Evolutionary conservation across 2,329 filamentous ascomycete genomes (phyloP).

Genomic region (Aspergillus fijiensis): DNA sequence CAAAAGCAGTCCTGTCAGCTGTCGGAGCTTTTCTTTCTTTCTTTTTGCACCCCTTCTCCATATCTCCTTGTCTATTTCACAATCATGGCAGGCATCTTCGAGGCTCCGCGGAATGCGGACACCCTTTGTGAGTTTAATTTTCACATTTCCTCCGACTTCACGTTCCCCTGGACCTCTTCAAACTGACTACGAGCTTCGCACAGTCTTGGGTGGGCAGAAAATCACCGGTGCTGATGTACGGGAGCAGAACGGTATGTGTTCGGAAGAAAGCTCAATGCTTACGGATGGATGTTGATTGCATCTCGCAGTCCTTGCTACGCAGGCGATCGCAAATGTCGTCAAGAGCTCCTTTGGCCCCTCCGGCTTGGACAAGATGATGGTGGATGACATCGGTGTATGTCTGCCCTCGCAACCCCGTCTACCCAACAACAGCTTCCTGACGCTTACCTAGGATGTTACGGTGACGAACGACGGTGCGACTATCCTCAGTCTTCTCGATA

Average conservation of each 20-base stretch:
- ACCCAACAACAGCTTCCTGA: constrained; percentile 11
- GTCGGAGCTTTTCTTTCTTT: constrained; percentile 32
- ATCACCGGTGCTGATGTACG: constrained; percentile 95
- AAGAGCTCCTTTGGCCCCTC: constrained; percentile 98
- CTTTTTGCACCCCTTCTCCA: constrained; percentile 18
- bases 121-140: constrained; percentile 68
- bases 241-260: constrained; percentile 80
- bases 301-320: constrained; percentile 77
- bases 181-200: constrained; percentile 35
- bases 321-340: constrained; percentile 97
- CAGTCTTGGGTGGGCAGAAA: constrained; percentile 92
- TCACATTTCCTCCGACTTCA: background rate
- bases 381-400: constrained; percentile 93
- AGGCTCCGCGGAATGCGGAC: constrained; percentile 86
- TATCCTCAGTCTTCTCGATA: constrained; percentile 89
- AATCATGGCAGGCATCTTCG: constrained; percentile 90
- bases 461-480: constrained; percentile 99
- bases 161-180: constrained; percentile 9
- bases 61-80: constrained; percentile 21
- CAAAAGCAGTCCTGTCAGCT: constrained; percentile 11
- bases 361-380: constrained; percentile 99
- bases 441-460: constrained; percentile 73
- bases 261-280: constrained; percentile 1
- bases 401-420: constrained; percentile 23
- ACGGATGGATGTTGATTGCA: constrained; percentile 7